Evolutionary conservation across 495 filamentous ascomycete genomes (phyloP).

Genomic region (Daldinia bambusicola): DNA sequence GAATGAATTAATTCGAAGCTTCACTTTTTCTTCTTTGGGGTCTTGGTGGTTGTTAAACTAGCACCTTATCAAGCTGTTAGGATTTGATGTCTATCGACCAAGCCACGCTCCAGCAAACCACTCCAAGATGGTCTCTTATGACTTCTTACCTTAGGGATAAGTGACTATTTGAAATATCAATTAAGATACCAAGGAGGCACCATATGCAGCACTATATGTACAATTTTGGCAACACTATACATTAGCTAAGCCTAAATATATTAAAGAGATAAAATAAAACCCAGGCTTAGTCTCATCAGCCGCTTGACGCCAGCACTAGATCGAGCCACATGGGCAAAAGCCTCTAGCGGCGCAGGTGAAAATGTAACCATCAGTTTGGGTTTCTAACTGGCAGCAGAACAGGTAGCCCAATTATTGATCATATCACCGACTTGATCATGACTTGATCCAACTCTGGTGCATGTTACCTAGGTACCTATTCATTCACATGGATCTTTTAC

Average conservation of each 20-base stretch:
- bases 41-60: neutral
- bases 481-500: conserved; percentile 5
- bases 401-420: neutral
- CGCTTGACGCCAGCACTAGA: neutral
- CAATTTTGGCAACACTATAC: neutral
- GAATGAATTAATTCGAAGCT: neutral
- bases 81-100: neutral
- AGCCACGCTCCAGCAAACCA: neutral
- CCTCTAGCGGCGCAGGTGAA: neutral
- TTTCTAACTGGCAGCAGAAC: neutral
- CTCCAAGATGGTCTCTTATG: neutral
- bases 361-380: neutral
- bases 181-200: neutral
- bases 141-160: neutral
- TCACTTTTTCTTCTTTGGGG: conserved; percentile 5
- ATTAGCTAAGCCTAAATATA: neutral
- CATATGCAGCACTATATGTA: neutral
- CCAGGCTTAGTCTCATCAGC: neutral
- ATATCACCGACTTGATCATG: neutral
- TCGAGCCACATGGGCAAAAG: neutral
- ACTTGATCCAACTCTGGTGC: neutral
- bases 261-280: neutral
- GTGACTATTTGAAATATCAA: neutral
- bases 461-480: neutral
- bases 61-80: neutral